Conservation (phyloP, 2,329 filamentous ascomycete species). For the Colletotrichum sp. region DNA sequence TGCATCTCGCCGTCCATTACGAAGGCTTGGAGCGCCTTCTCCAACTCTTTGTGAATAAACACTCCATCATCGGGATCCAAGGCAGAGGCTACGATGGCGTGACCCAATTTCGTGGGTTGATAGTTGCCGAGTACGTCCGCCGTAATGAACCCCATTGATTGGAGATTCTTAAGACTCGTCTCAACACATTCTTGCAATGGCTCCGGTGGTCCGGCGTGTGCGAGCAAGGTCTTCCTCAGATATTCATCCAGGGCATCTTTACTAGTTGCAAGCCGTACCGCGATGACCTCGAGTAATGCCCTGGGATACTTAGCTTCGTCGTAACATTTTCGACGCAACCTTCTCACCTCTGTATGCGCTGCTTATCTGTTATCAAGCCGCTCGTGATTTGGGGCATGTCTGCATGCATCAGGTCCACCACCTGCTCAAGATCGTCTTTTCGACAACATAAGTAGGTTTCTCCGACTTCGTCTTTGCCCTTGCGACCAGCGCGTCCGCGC, state of each 20-base stretch:
- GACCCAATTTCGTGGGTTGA: slow-evolving; percentile 68
- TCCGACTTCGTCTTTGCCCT: slow-evolving; percentile 78
- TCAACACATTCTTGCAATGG: slow-evolving; percentile 59
- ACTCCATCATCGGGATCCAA: slow-evolving; percentile 77
- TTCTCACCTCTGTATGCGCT: slow-evolving; percentile 67
- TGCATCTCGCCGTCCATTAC: slow-evolving; percentile 86
- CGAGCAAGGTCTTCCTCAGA: slow-evolving; percentile 70
- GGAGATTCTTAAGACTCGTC: slow-evolving; percentile 64
- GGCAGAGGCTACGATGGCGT: slow-evolving; percentile 74
- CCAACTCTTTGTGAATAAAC: slow-evolving; percentile 74
- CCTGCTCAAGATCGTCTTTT: slow-evolving; percentile 69
- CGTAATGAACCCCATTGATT: slow-evolving; percentile 59
- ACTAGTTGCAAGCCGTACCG: slow-evolving; percentile 70
- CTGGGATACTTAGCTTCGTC: slow-evolving; percentile 39
- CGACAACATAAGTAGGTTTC: slow-evolving; percentile 81
- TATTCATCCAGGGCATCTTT: slow-evolving; percentile 71
- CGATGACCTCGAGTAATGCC: slow-evolving; percentile 74
- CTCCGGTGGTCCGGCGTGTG: slow-evolving; percentile 56
- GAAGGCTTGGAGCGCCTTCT: slow-evolving; percentile 71
- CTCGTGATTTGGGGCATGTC: slow-evolving; percentile 74
- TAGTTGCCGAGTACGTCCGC: slow-evolving; percentile 57
- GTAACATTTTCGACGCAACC: neutral
- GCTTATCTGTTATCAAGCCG: slow-evolving; percentile 70
- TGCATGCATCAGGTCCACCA: slow-evolving; percentile 73
- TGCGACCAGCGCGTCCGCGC: slow-evolving; percentile 78